Conservation (phyloP, 2,329 filamentous ascomycete species). For the Neofusicoccum ribis region DNA sequence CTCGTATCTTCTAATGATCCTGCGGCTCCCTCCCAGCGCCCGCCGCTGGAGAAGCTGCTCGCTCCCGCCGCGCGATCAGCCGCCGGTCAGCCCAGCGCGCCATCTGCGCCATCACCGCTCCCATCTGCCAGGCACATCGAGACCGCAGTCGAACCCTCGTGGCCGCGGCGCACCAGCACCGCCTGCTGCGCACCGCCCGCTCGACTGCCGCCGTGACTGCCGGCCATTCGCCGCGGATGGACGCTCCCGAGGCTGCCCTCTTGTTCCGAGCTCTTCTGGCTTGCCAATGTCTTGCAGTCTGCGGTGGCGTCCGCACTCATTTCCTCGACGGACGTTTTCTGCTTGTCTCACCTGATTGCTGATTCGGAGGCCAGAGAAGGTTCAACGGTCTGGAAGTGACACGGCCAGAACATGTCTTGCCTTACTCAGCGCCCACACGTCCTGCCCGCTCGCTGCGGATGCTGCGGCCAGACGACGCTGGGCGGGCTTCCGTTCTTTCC, state of each 20-base stretch:
- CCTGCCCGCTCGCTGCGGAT: not conserved
- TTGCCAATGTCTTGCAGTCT: not conserved
- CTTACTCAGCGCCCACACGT: not conserved
- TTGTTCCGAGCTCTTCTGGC: not conserved
- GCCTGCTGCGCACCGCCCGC: not conserved
- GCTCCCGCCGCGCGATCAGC: not conserved
- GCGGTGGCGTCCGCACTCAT: not conserved
- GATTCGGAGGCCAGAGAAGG: not conserved
- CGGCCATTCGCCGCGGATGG: not conserved
- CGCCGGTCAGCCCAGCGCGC: not conserved
- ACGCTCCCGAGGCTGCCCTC: not conserved
- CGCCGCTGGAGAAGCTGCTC: not conserved
- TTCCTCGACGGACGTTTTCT: not conserved
- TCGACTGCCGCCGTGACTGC: not conserved
- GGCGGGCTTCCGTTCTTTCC: not conserved
- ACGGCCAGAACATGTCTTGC: not conserved
- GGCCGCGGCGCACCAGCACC: not conserved
- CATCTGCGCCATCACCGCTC: not conserved
- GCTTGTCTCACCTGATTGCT: not conserved
- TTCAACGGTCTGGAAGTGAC: not conserved
- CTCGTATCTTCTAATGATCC: conserved; percentile 11
- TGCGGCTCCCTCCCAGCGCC: not conserved
- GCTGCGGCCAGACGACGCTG: not conserved
- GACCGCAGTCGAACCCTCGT: not conserved
- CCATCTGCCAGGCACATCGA: conserved; percentile 3